Evolutionary conservation across 345 rosid genomes (phyloP).

Genomic region (Anastatica hierochuntica): DNA sequence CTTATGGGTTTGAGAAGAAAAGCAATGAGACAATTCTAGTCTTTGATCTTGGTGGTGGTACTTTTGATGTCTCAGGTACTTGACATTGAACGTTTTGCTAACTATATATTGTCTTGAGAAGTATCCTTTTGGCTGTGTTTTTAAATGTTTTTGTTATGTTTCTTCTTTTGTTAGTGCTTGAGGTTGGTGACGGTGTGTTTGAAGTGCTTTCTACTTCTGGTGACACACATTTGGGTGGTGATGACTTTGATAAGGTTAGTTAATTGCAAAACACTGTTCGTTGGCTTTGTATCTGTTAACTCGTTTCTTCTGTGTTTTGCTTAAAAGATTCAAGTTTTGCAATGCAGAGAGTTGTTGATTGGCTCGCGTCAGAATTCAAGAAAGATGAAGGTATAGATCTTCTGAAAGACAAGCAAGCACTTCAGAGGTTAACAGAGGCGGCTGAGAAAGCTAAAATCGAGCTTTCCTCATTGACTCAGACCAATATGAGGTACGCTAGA

Average conservation of each 20-base stretch:
- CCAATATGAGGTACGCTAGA: slow-evolving; percentile 56
- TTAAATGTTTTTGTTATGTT: background rate
- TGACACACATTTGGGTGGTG: slow-evolving; percentile 99
- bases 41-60: slow-evolving; percentile 99
- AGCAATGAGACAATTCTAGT: slow-evolving; percentile 92
- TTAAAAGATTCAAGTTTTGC: background rate
- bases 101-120: background rate
- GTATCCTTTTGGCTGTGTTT: background rate
- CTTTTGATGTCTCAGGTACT: slow-evolving; percentile 96
- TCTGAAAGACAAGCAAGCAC: slow-evolving; percentile 94
- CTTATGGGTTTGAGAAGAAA: slow-evolving; percentile 95
- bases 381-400: slow-evolving; percentile 92
- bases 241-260: slow-evolving; percentile 88
- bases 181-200: slow-evolving; percentile 99
- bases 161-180: slow-evolving; percentile 55
- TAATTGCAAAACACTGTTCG: background rate
- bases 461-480: slow-evolving; percentile 81
- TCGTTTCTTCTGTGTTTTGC: background rate
- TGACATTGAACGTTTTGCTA: background rate
- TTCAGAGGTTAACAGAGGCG: slow-evolving; percentile 88
- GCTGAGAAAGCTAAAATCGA: slow-evolving; percentile 98
- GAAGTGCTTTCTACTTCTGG: slow-evolving; percentile 98
- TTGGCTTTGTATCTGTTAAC: background rate
- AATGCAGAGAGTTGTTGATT: slow-evolving; percentile 85
- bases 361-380: slow-evolving; percentile 78